These are phyloP conservation scores for Ehretia macrophylla DNA, from an alignment of 257 asterid species.

Conservation along the genomic window DNA sequence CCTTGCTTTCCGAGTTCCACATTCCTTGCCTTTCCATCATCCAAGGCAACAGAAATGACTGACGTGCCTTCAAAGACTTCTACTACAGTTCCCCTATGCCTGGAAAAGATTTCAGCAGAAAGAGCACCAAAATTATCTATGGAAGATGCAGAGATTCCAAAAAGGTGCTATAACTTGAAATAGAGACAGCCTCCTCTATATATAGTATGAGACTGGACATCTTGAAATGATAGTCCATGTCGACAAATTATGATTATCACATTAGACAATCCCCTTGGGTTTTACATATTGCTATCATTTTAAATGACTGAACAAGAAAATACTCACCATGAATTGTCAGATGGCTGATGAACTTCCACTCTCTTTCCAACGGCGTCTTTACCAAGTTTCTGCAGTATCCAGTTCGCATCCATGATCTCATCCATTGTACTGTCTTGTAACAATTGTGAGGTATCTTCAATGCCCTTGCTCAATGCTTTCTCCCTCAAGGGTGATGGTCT, in stretches of 20 bases:
- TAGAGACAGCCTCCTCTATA: no score
- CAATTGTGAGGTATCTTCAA: conserved; percentile 43
- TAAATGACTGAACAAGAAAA: conserved; percentile 1
- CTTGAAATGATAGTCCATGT: no score
- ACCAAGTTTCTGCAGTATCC: conserved; percentile 94
- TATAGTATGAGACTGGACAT: no score
- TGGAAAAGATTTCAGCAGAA: conserved; percentile 13
- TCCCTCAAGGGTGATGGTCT: conserved; percentile 47
- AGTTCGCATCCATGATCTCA: conserved; percentile 79
- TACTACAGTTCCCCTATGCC: conserved; percentile 60
- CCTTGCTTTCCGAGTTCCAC: conserved; percentile 94
- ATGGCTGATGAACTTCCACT: conserved; percentile 85
- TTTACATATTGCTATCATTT: no score
- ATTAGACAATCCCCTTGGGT: no score
- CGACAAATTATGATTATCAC: no score
- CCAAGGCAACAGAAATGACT: conserved; percentile 61
- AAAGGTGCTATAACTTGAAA: no score
- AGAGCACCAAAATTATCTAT: no score
- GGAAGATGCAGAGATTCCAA: no score
- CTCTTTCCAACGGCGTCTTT: conserved; percentile 95
- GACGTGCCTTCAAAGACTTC: conserved; percentile 66
- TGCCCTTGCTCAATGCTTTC: conserved; percentile 32
- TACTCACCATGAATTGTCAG: conserved; percentile 74
- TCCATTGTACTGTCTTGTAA: conserved; percentile 52
- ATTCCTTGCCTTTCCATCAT: conserved; percentile 65